These are phyloP conservation scores for Emergomyces orientalis DNA, from an alignment of 2,329 filamentous ascomycete genomes.

Conservation along the genomic window DNA sequence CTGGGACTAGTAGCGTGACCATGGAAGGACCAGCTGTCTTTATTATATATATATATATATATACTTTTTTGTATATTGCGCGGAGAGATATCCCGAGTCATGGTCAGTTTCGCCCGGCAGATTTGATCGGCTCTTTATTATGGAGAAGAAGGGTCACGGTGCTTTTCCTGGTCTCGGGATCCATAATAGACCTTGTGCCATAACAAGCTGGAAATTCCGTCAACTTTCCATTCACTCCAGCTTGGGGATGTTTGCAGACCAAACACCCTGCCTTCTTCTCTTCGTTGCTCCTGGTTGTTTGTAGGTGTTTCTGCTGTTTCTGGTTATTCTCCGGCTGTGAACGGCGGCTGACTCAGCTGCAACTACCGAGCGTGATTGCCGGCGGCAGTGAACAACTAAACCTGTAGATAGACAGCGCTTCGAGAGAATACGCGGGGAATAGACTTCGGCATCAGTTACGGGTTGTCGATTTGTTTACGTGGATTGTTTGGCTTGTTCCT, in stretches of 20 bases:
- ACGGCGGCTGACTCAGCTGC: not conserved
- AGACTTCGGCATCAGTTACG: not conserved
- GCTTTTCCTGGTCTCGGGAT: not conserved
- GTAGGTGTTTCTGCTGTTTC: too few relatives aligned
- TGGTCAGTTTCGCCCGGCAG: not conserved
- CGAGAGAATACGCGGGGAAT: not conserved
- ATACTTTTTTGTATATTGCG: not conserved
- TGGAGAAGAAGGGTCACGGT: not conserved
- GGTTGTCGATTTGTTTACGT: too few relatives aligned
- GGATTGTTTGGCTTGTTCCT: too few relatives aligned
- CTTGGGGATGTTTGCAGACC: too few relatives aligned
- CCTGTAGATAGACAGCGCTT: too few relatives aligned
- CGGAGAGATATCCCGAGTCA: not conserved
- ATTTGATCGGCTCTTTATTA: not conserved
- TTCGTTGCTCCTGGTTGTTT: not conserved
- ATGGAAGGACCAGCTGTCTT: not conserved
- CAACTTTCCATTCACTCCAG: not conserved
- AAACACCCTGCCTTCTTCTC: not conserved
- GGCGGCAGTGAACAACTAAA: not conserved
- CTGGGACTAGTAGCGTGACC: not conserved
- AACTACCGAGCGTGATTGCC: constrained; percentile 3
- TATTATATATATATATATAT: not conserved
- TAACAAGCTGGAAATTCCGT: not conserved
- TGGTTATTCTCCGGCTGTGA: not conserved
- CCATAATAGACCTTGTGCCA: not conserved